These are phyloP conservation scores for Scutellaria galericulata DNA, from an alignment of 257 asterid species.

Conservation along the genomic window DNA sequence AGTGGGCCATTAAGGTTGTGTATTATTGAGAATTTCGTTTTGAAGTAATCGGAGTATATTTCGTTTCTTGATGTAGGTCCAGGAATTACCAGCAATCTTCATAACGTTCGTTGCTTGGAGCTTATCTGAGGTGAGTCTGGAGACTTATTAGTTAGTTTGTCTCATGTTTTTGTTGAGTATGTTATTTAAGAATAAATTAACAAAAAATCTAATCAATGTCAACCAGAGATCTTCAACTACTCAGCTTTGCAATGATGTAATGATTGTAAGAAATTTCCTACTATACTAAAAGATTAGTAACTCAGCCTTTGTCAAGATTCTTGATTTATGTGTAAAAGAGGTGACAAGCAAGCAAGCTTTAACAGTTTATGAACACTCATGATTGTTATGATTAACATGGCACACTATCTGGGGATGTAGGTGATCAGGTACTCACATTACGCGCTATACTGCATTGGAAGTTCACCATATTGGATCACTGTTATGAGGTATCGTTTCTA, in stretches of 20 bases:
- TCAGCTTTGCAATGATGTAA: background rate
- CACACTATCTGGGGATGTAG: constrained; percentile 42
- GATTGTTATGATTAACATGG: background rate
- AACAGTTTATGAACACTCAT: background rate
- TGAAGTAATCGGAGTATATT: background rate
- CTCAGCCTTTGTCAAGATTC: too few species aligned
- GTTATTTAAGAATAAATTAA: background rate
- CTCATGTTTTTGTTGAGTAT: background rate
- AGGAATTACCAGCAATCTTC: constrained; percentile 75
- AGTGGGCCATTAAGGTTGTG: constrained; percentile 1
- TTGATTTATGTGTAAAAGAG: too few species aligned
- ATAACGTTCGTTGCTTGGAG: constrained; percentile 86
- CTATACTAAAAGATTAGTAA: background rate
- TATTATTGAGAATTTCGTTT: background rate
- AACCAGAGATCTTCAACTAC: background rate
- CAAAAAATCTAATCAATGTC: background rate
- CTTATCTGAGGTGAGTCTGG: constrained; percentile 69
- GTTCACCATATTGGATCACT: constrained; percentile 71
- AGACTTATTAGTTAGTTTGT: too few species aligned
- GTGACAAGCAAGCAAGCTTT: background rate
- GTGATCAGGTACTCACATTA: constrained; percentile 84
- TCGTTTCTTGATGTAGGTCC: constrained; percentile 55
- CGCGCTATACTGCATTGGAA: constrained; percentile 61
- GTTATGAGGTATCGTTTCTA: constrained; percentile 61
- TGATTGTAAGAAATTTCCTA: constrained; percentile 6